Conservation (phyloP, 768 basidiomycete genomes). For the Calvatia gigantea region DNA sequence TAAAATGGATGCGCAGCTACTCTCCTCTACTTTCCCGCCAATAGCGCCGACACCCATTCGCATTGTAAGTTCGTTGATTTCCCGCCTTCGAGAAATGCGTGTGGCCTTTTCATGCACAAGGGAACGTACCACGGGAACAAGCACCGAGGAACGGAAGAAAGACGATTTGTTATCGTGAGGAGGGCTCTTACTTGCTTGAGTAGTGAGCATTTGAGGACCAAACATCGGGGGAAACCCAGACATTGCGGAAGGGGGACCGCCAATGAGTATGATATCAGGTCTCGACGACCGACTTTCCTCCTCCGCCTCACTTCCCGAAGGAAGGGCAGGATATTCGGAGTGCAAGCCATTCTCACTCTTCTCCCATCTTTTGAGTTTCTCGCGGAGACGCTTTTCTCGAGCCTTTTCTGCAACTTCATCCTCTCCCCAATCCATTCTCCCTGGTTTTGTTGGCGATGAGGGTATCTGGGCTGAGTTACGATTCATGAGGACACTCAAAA, state of each 20-base stretch:
- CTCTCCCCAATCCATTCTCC: constrained; percentile 59
- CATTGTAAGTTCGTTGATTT: constrained; percentile 79
- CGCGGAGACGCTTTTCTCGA: constrained; percentile 68
- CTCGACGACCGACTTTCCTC: constrained; percentile 25
- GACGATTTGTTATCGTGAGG: constrained; percentile 26
- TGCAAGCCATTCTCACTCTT: constrained; percentile 53
- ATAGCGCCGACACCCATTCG: constrained; percentile 79
- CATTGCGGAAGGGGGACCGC: constrained; percentile 32
- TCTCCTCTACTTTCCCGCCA: constrained; percentile 58
- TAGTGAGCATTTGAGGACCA: constrained; percentile 13
- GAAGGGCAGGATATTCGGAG: constrained; percentile 61
- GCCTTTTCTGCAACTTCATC: constrained; percentile 61
- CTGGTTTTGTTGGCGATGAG: constrained; percentile 28
- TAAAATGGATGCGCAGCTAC: constrained; percentile 13
- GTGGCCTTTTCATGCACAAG: constrained; percentile 47
- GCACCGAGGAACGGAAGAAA: constrained; percentile 65
- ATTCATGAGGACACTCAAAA: constrained; percentile 45
- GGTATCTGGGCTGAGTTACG: constrained; percentile 31
- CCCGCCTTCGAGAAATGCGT: constrained; percentile 60
- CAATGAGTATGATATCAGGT: constrained; percentile 50
- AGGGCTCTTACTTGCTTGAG: constrained; percentile 15
- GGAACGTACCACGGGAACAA: constrained; percentile 64
- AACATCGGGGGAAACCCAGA: constrained; percentile 33
- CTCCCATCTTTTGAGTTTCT: constrained; percentile 75
- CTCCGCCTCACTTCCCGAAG: constrained; percentile 34